Evolutionary conservation across 768 basidiomycete species (phyloP), one percentile per base, ranked within the genome.

Genomic region (Obba rivulosa): DNA sequence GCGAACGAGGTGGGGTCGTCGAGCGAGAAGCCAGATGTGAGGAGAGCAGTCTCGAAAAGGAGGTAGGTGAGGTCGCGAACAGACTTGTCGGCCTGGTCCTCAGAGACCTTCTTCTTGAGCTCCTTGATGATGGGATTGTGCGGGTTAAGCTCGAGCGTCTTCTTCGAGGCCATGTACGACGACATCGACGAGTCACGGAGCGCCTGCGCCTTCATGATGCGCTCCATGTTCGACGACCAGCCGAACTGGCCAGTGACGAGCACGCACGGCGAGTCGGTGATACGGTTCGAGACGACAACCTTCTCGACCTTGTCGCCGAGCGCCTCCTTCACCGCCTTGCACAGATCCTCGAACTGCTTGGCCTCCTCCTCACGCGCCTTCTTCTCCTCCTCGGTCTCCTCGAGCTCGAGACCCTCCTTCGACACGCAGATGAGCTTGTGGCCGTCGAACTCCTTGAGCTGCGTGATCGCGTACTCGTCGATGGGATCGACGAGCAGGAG

Each of bases 281-380:
- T 95, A 70, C 95, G 92, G 82, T 95, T 97, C 40, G 95, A 98
- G 57, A 97, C 77, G 54, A 95, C 81, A 20, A 99, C 95, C 79
- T 99, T 99, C 81, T 99, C 96, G 55, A 99, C 94, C 79, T 94
- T 95, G 72, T 97, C 95, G 50, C 95, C 94, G 51, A 99, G 92
- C 49, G 89, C 90, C 61, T 99, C 95, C 81, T 97, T 99, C 76
- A 97, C 91, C 54, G 87, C 83, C 52, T 87, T 77, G 81, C 92
- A 94, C 50, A 99, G 80, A 53, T 92, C 92, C 62, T 80, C 78
- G 74, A 80, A 97, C 57, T 85, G 83, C 51, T 83, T 73, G 21
- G 76, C 81, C 70, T 95, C 92, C 53, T 83, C 80, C 76, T 98
- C 95, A 43, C 91, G 89, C 10, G 63, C 71, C 62, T 78, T 79